These are phyloP conservation scores for Pestalotiopsis sp. DNA, from an alignment of 2,329 filamentous ascomycete genomes.

Conservation along the genomic window DNA sequence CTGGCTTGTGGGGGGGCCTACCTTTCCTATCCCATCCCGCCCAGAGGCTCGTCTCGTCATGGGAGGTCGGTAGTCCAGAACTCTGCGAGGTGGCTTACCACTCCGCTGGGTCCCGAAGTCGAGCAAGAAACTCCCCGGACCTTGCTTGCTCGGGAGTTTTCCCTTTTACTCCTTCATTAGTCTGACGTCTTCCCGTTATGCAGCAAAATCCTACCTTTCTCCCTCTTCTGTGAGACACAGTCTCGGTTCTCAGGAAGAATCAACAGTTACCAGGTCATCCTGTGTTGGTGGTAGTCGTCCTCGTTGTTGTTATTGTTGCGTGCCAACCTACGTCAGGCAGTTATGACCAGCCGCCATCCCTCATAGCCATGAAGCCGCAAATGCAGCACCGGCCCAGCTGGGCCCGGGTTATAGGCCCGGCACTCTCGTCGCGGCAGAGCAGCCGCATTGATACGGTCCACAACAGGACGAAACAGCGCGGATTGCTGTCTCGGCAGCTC, in stretches of 20 bases:
- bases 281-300: background rate
- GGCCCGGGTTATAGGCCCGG: background rate
- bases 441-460: background rate
- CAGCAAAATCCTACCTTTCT: background rate
- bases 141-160: background rate
- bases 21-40: background rate
- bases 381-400: background rate
- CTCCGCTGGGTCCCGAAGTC: background rate
- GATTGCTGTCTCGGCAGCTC: background rate
- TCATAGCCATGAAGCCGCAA: slow-evolving; percentile 2
- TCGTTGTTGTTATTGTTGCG: background rate
- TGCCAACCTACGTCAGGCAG: background rate
- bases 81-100: background rate
- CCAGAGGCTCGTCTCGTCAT: background rate
- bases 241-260: background rate
- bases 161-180: background rate
- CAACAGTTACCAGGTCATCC: background rate
- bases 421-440: background rate
- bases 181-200: background rate
- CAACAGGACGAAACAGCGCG: background rate
- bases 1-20: background rate
- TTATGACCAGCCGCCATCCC: slow-evolving; percentile 6
- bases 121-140: background rate
- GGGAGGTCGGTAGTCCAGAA: background rate
- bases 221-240: background rate